Conservation (phyloP, 345 rosid genomes). For the Leavenworthia alabamica region DNA sequence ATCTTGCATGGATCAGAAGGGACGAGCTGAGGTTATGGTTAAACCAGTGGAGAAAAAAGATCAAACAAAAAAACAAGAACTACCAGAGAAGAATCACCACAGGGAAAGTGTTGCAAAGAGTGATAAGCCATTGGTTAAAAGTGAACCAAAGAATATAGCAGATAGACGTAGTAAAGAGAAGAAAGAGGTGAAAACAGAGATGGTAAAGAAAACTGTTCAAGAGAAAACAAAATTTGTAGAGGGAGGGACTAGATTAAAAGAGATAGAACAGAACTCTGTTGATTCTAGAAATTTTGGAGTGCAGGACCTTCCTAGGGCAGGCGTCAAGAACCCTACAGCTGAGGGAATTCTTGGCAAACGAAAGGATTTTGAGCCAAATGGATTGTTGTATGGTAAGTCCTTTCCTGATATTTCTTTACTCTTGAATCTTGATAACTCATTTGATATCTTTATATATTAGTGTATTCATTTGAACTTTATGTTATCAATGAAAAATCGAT, state of each 20-base stretch:
- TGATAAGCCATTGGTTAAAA: conserved; percentile 33
- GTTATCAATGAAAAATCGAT: neutral
- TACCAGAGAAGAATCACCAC: conserved; percentile 32
- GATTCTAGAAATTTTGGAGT: conserved; percentile 5
- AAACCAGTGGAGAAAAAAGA: conserved; percentile 40
- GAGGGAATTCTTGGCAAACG: conserved; percentile 49
- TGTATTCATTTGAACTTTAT: neutral
- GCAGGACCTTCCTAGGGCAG: neutral
- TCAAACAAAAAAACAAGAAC: conserved; percentile 32
- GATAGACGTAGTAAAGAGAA: conserved; percentile 33
- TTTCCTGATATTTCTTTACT: conserved; percentile 12
- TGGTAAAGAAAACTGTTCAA: conserved; percentile 26
- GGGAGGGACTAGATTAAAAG: conserved; percentile 25
- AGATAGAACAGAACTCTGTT: conserved; percentile 1
- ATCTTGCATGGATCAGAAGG: conserved; percentile 33
- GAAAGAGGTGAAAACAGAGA: conserved; percentile 36
- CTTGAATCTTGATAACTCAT: conserved; percentile 1
- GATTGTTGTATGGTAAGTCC: conserved; percentile 60
- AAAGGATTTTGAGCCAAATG: conserved; percentile 53
- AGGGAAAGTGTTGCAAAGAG: conserved; percentile 29
- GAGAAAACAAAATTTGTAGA: conserved; percentile 34
- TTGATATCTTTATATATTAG: neutral
- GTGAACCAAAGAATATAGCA: conserved; percentile 34
- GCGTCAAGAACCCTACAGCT: conserved; percentile 7
- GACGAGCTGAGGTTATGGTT: conserved; percentile 32